A percentile compares a stretch with the other conserved stretches of the same genome.
phyloP scores from a whole-genome alignment of 768 basidiomycete genomes.

The Gloeostereum incarnatum region DNA sequence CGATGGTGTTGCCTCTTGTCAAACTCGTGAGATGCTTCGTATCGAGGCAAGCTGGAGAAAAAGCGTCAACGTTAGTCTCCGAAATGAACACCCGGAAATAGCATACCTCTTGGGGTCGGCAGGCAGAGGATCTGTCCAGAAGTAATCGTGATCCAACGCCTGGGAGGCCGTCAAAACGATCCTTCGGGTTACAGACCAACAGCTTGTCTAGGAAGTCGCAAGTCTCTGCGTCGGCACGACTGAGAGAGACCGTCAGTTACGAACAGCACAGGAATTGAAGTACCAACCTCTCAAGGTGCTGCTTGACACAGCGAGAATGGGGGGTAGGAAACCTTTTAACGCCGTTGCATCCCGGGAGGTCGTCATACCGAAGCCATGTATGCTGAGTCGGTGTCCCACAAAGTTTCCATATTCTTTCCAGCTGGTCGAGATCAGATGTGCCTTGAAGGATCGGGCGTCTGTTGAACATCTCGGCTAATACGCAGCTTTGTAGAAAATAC shows the following conservation, averaged over 20 bases:
- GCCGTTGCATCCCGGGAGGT: conserved; percentile 72
- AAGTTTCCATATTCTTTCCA: conserved; percentile 82
- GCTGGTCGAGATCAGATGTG: conserved; percentile 82
- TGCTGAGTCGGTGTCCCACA: conserved; percentile 84
- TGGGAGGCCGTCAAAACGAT: conserved; percentile 78
- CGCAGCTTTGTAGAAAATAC: conserved; percentile 47
- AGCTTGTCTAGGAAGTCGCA: conserved; percentile 78
- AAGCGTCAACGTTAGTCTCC: neutral
- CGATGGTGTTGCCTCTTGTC: conserved; percentile 42
- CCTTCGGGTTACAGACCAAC: conserved; percentile 73
- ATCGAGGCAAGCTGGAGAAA: conserved; percentile 49
- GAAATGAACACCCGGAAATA: neutral
- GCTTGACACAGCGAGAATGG: conserved; percentile 45
- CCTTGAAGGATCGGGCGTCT: conserved; percentile 83
- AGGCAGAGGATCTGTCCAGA: conserved; percentile 86
- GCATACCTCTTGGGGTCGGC: conserved; percentile 75
- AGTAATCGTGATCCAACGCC: conserved; percentile 89
- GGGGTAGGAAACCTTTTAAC: conserved; percentile 49
- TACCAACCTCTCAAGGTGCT: conserved; percentile 51
- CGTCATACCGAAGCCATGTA: conserved; percentile 71
- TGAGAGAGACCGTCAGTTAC: conserved; percentile 4
- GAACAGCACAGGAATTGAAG: conserved; percentile 6
- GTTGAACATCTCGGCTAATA: conserved; percentile 94
- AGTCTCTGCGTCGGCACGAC: conserved; percentile 63
- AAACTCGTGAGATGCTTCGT: conserved; percentile 80